Base-by-base conservation (phyloP, 2,329 filamentous ascomycete species). In the Trichophyton rubrum region DNA sequence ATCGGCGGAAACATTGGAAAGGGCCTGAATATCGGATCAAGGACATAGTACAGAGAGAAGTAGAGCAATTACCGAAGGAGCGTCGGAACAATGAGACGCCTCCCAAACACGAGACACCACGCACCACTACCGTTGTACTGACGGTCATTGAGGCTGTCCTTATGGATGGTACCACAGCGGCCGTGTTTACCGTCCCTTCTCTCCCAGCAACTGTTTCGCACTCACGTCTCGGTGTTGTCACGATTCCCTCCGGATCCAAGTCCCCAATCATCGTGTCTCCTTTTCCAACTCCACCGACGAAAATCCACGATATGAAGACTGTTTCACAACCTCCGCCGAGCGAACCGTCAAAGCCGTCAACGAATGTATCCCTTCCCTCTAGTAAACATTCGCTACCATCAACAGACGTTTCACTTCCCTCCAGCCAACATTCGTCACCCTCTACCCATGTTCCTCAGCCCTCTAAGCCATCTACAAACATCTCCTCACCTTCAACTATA, bases 131-230 rank as follows among this genome's bases (percentile, higher is more conserved):
- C 30, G 61, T 66, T 15, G 62, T 66, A 38, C 64, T 63, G 33
- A 68, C 67, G 7, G 57, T 67, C 13, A 58, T 67, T 51, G 63
- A 67, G 49, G 60, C 68, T 56, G 64, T 68, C 20, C 62, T 64
- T 24, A 60, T 64, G 51, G 65, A 65, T 60, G 66, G 66, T n/a
- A 64, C 66, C 11, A 66, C 63, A 8, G 45, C 67, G 45, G 63
- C 62, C 20, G 55, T 64, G 51, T 66, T 65, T 51, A 68, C 66
- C 20, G 65, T 68, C 38, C 49, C 64, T 49, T 65, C 65, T 15
- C 63, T 69, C 13, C 66, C 67, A 15, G 66, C 67, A 38, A 65
- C 64, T 15, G 62, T 68, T 24, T 67, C 67, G 22, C 64, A 67
- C 45, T 63, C 66, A 15, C 27, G 61, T 11, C 57, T 66, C 27